Percentiles rank a stretch among this genome's conserved stretches.
These are phyloP conservation scores for Phlebopus sp. DNA, from an alignment of 1,284 basidiomycete species.

Conservation along the genomic window DNA sequence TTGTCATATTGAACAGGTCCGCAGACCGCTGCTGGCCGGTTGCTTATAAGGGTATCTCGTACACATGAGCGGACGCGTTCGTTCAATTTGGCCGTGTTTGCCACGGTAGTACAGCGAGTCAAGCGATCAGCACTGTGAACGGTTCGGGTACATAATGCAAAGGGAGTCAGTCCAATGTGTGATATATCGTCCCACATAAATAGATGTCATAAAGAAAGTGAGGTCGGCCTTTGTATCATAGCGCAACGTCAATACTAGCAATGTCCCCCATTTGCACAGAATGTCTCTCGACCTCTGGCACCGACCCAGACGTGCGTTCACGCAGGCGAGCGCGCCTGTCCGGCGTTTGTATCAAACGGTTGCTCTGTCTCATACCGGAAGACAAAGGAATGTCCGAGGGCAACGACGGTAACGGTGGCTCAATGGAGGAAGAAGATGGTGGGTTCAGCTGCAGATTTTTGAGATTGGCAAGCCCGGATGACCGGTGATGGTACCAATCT, in stretches of 20 bases:
- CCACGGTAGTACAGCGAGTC: no score
- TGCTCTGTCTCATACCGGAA: not conserved
- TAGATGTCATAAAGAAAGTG: slow-evolving; percentile 5
- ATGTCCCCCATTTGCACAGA: slow-evolving; percentile 21
- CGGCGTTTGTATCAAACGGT: not conserved
- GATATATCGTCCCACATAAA: not conserved
- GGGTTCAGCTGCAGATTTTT: slow-evolving; percentile 9
- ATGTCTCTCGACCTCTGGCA: slow-evolving; percentile 26
- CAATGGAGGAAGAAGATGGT: slow-evolving; percentile 24
- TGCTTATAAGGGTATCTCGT: no score
- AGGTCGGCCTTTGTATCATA: slow-evolving; percentile 12
- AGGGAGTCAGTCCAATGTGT: not conserved
- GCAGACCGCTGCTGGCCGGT: not conserved
- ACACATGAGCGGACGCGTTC: slow-evolving; percentile 2
- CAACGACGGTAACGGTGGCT: slow-evolving; percentile 3
- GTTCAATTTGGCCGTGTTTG: slow-evolving; percentile 7
- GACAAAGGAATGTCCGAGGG: not conserved
- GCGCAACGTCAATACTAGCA: slow-evolving; percentile 26
- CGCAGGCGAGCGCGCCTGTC: slow-evolving; percentile 23
- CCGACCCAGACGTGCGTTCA: slow-evolving; percentile 12
- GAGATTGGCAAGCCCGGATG: slow-evolving; percentile 24
- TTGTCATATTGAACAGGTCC: slow-evolving; percentile 5
- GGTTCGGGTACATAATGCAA: not conserved
- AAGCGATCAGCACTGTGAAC: no score
- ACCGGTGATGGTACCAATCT: slow-evolving; percentile 25